Conservation (phyloP, 768 basidiomycete genomes). For the Rhodotorula taiwanensis region DNA sequence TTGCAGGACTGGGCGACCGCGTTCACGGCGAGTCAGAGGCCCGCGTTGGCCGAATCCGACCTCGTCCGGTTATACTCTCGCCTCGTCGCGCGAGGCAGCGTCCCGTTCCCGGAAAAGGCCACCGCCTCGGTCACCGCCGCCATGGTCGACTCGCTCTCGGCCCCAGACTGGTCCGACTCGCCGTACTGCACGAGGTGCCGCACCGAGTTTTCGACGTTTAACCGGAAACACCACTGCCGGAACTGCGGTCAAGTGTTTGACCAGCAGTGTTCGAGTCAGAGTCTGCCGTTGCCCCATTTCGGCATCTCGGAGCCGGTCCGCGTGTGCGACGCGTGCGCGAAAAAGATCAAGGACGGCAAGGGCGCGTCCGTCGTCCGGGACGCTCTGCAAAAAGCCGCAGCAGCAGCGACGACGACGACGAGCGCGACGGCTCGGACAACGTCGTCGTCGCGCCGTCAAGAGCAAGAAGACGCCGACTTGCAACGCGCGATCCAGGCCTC, state of each 20-base stretch:
- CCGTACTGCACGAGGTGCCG: constrained; percentile 92
- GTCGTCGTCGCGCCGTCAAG: neutral
- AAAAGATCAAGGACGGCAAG: constrained; percentile 52
- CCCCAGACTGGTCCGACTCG: constrained; percentile 89
- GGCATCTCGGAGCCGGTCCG: constrained; percentile 87
- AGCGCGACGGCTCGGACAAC: constrained; percentile 43
- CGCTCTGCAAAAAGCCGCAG: constrained; percentile 12
- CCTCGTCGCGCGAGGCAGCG: constrained; percentile 59
- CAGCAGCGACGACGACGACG: constrained; percentile 20
- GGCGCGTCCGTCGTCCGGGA: constrained; percentile 5
- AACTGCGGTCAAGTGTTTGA: constrained; percentile 98
- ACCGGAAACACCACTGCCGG: constrained; percentile 95
- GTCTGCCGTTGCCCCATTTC: constrained; percentile 78
- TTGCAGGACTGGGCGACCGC: constrained; percentile 93
- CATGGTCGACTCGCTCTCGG: constrained; percentile 80
- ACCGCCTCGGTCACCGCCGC: constrained; percentile 63
- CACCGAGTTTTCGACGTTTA: constrained; percentile 83
- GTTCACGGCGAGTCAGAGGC: constrained; percentile 64
- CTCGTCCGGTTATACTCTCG: constrained; percentile 64
- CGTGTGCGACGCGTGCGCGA: constrained; percentile 83
- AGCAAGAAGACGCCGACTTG: constrained; percentile 65
- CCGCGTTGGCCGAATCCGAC: constrained; percentile 62
- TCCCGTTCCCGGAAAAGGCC: constrained; percentile 70
- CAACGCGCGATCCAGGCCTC: constrained; percentile 89
- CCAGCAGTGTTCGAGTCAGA: constrained; percentile 80